These are phyloP conservation scores for Aciculosporium take DNA, from an alignment of 2,329 filamentous ascomycete genomes.

Conservation along the genomic window DNA sequence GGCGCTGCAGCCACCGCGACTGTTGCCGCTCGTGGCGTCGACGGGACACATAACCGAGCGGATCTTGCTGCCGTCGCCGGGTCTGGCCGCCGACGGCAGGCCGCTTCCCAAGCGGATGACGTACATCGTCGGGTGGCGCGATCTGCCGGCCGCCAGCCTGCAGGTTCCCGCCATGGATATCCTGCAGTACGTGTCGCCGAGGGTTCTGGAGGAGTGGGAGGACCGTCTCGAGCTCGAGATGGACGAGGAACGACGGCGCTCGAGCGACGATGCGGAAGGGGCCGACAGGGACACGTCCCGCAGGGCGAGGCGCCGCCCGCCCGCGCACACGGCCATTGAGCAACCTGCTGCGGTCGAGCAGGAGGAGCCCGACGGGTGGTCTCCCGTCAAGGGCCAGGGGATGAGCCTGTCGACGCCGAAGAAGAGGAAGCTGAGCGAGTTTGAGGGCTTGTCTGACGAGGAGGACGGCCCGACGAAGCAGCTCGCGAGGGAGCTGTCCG, in stretches of 20 bases:
- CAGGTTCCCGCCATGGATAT: constrained; percentile 32
- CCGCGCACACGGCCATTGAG: constrained; percentile 12
- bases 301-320: constrained; percentile 15
- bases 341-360: constrained; percentile 15
- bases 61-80: constrained; percentile 28
- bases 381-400: constrained; percentile 15
- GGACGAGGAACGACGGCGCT: constrained; percentile 23
- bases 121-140: constrained; percentile 41
- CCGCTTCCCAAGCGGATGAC: constrained; percentile 30
- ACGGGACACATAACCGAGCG: constrained; percentile 44
- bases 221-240: constrained; percentile 27
- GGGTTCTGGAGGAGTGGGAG: constrained; percentile 43
- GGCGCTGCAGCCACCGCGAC: constrained; percentile 29
- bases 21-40: constrained; percentile 34
- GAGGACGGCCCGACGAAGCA: constrained; percentile 17
- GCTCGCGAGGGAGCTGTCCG: constrained; percentile 12
- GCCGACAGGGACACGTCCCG: constrained; percentile 6
- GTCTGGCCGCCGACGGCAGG: constrained; percentile 19
- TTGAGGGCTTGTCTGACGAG: constrained; percentile 17
- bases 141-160: constrained; percentile 33
- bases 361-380: constrained; percentile 7
- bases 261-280: constrained; percentile 12
- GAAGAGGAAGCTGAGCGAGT: constrained; percentile 18
- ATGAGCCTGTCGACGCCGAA: constrained; percentile 23
- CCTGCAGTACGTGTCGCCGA: constrained; percentile 44